Conservation (phyloP, 192 early-diverging fungal genomes). For the Coemansia sp. region DNA sequence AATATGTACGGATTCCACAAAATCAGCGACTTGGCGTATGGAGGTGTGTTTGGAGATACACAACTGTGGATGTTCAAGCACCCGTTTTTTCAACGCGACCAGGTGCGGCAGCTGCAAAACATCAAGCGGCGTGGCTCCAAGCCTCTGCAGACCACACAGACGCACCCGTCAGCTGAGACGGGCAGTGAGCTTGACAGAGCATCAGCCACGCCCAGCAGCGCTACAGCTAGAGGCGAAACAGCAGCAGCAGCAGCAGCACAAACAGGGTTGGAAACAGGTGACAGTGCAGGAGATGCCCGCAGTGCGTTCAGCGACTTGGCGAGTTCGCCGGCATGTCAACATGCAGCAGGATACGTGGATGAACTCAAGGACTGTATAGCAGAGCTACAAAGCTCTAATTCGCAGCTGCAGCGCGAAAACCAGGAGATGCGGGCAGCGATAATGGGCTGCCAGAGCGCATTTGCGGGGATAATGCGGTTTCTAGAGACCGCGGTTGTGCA, state of each 20-base stretch:
- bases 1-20: constrained; percentile 62
- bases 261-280: background rate
- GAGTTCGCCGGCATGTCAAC: background rate
- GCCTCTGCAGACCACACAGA: background rate
- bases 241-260: background rate
- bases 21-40: constrained; percentile 48
- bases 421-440: constrained; percentile 39
- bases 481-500: constrained; percentile 40
- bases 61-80: constrained; percentile 56
- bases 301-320: background rate
- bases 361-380: constrained; percentile 26
- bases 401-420: constrained; percentile 38
- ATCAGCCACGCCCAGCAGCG: background rate
- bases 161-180: background rate
- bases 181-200: background rate
- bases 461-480: constrained; percentile 44
- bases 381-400: constrained; percentile 31
- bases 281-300: background rate
- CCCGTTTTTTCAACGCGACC: constrained; percentile 36
- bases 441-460: constrained; percentile 23
- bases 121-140: constrained; percentile 50
- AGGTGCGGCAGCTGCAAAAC: constrained; percentile 38
- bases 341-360: constrained; percentile 4
- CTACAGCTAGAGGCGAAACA: background rate
- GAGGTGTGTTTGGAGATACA: constrained; percentile 34